Base-by-base conservation (phyloP, 805 yeast species). In the Yarrowia sp. region DNA sequence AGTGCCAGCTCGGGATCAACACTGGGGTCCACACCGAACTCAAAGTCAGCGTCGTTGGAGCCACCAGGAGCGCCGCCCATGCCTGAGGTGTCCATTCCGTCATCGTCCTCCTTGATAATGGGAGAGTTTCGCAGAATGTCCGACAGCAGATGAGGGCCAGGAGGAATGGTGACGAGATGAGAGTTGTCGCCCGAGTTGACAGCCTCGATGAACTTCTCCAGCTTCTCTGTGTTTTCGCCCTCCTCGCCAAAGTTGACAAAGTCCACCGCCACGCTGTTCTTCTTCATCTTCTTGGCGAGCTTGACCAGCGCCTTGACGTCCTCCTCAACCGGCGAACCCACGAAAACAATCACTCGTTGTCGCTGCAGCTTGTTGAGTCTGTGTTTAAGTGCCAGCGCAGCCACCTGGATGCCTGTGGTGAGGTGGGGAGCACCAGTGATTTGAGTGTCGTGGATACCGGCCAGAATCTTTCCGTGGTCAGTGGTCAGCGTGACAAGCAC, bases 1-100 rank as follows among this genome's bases (percentile, higher is more conserved):
- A 95, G 81, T 0, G 98, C 99, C 73, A 95, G 83, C 77, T 95
- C 99, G 33, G 98, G 98, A 72, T 95, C 99, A 85, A 91, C 88
- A 69, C 86, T 86, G 33, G 97, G 93, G 76, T 93, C 98, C 41
- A 84, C 84, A 62, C 87, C 88, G 72, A 87, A 82, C 65, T 86
- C 90, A 77, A 85, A 85, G 28, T 61, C 67, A 58, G 79, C 82
- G 66, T 80, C 82, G 56, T 71, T 75, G 32, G 67, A 72, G 22
- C 67, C 69, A 12, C 66, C 66, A 22, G 78, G 81, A 21, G 66
- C 66, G 33, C 68, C 71, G 14, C 76, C 77, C 21, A 74, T 80
- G 3, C 80, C 83, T 19, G 74, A 79, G 1, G 79, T 83, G 19
- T 80, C 83, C 49, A 73, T 74, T 16, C 73, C 77, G 40, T 77